Conservation (phyloP, 2,329 filamentous ascomycete genomes). For the Clarireedia hainanense region DNA sequence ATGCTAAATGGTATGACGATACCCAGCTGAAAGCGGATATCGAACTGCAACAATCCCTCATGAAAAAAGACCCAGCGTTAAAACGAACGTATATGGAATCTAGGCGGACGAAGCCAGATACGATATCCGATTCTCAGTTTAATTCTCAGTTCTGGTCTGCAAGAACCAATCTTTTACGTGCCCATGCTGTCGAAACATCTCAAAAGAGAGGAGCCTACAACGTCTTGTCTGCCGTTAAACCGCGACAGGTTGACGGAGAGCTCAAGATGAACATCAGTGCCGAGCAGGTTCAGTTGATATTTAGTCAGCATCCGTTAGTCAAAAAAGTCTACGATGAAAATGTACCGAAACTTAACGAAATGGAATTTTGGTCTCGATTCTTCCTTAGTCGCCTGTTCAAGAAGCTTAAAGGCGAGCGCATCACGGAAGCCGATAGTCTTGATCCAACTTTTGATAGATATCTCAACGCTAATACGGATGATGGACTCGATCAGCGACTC, state of each 20-base stretch:
- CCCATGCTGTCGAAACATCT: constrained; percentile 80
- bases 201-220: constrained; percentile 91
- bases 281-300: constrained; percentile 88
- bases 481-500: constrained; percentile 43
- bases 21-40: constrained; percentile 68
- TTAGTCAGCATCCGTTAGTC: constrained; percentile 86
- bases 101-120: constrained; percentile 72
- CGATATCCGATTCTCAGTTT: constrained; percentile 73
- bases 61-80: constrained; percentile 70
- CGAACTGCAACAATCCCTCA: constrained; percentile 77
- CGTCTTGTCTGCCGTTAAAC: constrained; percentile 83
- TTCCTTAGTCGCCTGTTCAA: constrained; percentile 88
- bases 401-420: constrained; percentile 81
- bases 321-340: constrained; percentile 89
- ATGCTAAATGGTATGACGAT: constrained; percentile 72
- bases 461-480: constrained; percentile 61
- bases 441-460: constrained; percentile 84
- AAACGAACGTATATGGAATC: constrained; percentile 84
- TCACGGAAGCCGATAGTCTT: constrained; percentile 66
- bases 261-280: constrained; percentile 77
- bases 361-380: constrained; percentile 88
- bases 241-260: constrained; percentile 64
- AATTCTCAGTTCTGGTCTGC: constrained; percentile 93
- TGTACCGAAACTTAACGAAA: constrained; percentile 71
- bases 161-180: constrained; percentile 73